phyloP scores from a whole-genome alignment of 495 filamentous ascomycete genomes.

The Astrothelium subdiscretum region DNA sequence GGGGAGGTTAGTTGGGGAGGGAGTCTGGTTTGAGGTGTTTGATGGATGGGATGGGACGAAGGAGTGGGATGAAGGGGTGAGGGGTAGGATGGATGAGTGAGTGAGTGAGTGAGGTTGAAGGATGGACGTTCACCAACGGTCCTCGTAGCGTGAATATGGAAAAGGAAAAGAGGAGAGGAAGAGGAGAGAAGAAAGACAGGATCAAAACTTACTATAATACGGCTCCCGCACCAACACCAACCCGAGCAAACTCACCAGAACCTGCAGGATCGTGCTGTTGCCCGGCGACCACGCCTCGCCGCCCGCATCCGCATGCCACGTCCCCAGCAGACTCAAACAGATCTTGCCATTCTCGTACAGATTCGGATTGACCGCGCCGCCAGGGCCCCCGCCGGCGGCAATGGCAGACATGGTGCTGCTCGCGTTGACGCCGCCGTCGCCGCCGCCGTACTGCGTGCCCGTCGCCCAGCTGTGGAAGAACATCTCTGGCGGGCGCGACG shows the following conservation, averaged over 20 bases:
- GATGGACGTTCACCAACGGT: no score
- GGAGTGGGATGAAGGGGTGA: not conserved
- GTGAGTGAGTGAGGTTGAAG: not conserved
- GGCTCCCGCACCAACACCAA: conserved; percentile 49
- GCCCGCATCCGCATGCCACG: conserved; percentile 42
- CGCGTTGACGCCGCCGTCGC: conserved; percentile 3
- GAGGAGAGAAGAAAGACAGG: not conserved
- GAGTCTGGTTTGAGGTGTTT: no score
- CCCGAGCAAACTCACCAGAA: conserved; percentile 49
- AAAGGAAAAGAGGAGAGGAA: not conserved
- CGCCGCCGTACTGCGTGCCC: not conserved
- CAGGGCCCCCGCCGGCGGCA: not conserved
- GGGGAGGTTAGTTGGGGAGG: not conserved
- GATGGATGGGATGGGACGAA: no score
- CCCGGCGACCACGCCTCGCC: conserved; percentile 43
- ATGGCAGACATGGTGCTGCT: no score
- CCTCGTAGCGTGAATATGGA: no score
- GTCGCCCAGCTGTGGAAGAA: conserved; percentile 49
- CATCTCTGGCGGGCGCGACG: conserved; percentile 34
- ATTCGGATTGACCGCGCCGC: conserved; percentile 48
- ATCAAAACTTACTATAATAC: conserved; percentile 46
- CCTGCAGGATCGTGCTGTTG: conserved; percentile 43
- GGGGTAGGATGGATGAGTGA: not conserved
- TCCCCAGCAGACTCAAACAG: conserved; percentile 48
- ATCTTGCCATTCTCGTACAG: conserved; percentile 52